phyloP scores from a whole-genome alignment of 208 protist genomes.

The Crithidia fasciculata region DNA sequence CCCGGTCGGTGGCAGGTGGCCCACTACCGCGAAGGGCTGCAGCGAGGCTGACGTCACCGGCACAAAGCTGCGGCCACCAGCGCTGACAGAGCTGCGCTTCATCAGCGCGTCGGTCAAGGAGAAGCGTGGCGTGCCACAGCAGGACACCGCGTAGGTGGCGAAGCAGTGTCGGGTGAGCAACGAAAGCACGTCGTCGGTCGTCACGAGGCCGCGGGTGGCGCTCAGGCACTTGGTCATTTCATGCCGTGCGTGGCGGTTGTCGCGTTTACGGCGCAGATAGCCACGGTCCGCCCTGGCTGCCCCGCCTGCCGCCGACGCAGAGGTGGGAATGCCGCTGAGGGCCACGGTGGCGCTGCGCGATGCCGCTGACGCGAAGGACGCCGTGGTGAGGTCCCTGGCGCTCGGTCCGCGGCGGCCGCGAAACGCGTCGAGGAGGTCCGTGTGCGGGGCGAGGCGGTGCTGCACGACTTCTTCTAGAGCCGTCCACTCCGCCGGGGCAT shows the following conservation, averaged over 20 bases:
- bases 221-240: constrained; percentile 32
- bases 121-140: constrained; percentile 66
- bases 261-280: constrained; percentile 20
- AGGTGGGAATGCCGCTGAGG: too few species aligned
- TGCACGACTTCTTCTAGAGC: constrained; percentile 47
- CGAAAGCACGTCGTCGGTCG: constrained; percentile 51
- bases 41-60: background rate
- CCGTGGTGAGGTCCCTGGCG: background rate
- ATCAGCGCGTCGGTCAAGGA: constrained; percentile 54
- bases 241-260: constrained; percentile 24
- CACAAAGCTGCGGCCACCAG: background rate
- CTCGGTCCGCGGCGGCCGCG: constrained; percentile 5
- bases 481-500: constrained; percentile 45
- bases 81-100: background rate
- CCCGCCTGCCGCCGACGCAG: too few species aligned
- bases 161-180: constrained; percentile 73
- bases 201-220: constrained; percentile 67
- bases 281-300: constrained; percentile 13
- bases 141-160: constrained; percentile 79
- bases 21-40: constrained; percentile 48
- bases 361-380: background rate
- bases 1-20: constrained; percentile 57
- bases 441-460: constrained; percentile 52
- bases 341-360: background rate
- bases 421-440: constrained; percentile 50